phyloP scores from a whole-genome alignment of 2,329 filamentous ascomycete genomes.

The Fusarium vanettenii region DNA sequence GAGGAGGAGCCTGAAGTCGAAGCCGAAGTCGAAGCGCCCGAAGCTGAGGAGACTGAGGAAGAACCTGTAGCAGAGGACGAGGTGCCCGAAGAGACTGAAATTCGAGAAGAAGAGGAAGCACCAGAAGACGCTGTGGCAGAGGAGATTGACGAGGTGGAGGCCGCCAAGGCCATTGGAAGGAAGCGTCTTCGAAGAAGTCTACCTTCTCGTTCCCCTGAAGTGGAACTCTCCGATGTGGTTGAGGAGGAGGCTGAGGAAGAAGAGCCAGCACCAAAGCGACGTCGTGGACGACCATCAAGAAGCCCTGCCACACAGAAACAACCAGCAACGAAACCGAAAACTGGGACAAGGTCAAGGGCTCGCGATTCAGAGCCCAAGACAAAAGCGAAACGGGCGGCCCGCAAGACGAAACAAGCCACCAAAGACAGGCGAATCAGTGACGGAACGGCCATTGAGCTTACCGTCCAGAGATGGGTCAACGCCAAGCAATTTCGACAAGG shows the following conservation, averaged over 20 bases:
- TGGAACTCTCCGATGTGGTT: constrained; percentile 50
- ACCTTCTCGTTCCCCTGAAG: constrained; percentile 55
- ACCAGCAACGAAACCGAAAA: constrained; percentile 41
- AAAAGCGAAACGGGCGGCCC: constrained; percentile 25
- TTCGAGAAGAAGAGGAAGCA: constrained; percentile 32
- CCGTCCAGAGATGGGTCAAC: constrained; percentile 69
- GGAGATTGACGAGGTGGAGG: constrained; percentile 57
- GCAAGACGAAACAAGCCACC: constrained; percentile 36
- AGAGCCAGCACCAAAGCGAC: constrained; percentile 52
- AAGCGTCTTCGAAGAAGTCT: constrained; percentile 57
- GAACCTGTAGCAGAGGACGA: constrained; percentile 37
- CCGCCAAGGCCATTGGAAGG: constrained; percentile 54
- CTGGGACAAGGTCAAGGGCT: constrained; percentile 24
- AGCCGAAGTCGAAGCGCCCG: neutral
- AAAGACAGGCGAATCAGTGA: constrained; percentile 39
- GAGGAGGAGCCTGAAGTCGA: constrained; percentile 12
- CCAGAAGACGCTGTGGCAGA: constrained; percentile 49
- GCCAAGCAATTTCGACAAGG: constrained; percentile 55
- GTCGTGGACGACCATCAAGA: constrained; percentile 48
- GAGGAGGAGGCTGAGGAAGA: constrained; percentile 46
- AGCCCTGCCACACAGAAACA: constrained; percentile 59
- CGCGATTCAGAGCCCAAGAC: constrained; percentile 36
- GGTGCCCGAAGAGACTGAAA: constrained; percentile 36
- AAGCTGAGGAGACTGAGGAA: constrained; percentile 25
- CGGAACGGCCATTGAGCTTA: constrained; percentile 61